Evolutionary conservation across 768 basidiomycete species (phyloP), one percentile per base, ranked within the genome.

Genomic region (Tylopilus intermedius): DNA sequence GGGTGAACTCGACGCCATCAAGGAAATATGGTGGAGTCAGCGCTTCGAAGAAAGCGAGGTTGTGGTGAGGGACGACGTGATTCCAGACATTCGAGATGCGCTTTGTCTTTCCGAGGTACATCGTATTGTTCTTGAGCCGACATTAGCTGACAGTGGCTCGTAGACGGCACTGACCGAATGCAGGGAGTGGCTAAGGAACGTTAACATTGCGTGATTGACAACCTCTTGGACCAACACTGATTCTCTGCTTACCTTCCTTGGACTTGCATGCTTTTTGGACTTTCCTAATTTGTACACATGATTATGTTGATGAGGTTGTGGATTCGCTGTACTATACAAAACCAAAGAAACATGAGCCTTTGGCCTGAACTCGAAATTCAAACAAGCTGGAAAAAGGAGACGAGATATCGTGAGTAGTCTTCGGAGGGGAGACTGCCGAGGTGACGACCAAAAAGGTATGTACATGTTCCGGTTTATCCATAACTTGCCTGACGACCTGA

Each of bases 401-500:
- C 46, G 53, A 69, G 1, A 70, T 73, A 11, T 71, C 70, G 72
- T 72, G 53, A 57, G 72, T 61, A 10, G 43, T 11, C n/a, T n/a
- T 42, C 8, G 66, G 71, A 40, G 71, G 74, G 24, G 77, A 76
- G 1, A 68, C 71, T 51, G 75, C 72, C 2, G 55, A 74, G 54
- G 74, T 79, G 22, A 74, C 68, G 13, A 77, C 73, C 41, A 76
- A 76, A 38, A 77, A 78, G 71, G 78, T 67, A 24, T 8, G 51
- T 13, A 32, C n/a, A 21, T n/a, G 21, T 41, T 37, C 10, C 32
- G 1, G 15, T 24, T 0, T 8, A 8, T n/a, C 33, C 8, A 13
- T 9, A 3, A n/a, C 7, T 44, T 1, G 30, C 30, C 30, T 30
- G 32, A 49, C 37, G 35, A 10, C 33, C 3, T 22, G 32, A 1